phyloP scores from a whole-genome alignment of 805 yeast genomes.

The Yamadazyma tumulicola region DNA sequence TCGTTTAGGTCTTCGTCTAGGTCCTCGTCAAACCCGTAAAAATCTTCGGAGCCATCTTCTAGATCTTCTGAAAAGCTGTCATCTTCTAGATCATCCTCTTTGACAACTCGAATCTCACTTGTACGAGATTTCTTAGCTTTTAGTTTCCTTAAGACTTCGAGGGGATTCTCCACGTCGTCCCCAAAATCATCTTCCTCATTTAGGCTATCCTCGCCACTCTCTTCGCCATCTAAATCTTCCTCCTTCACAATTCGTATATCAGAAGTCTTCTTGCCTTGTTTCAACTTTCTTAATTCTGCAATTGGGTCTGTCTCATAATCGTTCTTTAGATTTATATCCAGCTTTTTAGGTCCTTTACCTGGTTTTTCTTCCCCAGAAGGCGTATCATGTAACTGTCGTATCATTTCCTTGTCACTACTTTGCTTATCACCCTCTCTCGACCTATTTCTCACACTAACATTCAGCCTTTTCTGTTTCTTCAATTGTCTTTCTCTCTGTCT shows the following conservation, averaged over 20 bases:
- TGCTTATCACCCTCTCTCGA: conserved; percentile 1
- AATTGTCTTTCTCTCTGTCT: conserved; percentile 31
- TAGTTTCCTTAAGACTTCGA: conserved; percentile 16
- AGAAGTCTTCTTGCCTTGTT: conserved; percentile 7
- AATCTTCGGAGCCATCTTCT: conserved; percentile 15
- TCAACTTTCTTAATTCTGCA: conserved; percentile 14
- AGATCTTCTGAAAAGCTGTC: conserved; percentile 19
- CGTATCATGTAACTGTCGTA: conserved; percentile 14
- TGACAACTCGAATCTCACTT: conserved; percentile 21
- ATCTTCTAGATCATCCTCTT: conserved; percentile 28
- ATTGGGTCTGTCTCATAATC: conserved; percentile 20
- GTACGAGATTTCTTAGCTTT: conserved; percentile 10
- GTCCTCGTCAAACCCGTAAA: conserved; percentile 10
- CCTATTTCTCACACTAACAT: not conserved
- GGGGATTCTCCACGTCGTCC: conserved; percentile 18
- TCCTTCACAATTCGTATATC: conserved; percentile 27
- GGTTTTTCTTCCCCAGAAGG: too few species aligned
- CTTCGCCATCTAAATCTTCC: conserved; percentile 24
- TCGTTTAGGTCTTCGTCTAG: conserved; percentile 9
- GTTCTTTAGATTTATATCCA: conserved; percentile 16
- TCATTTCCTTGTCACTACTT: conserved; percentile 11
- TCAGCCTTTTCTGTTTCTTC: conserved; percentile 28
- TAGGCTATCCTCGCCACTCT: conserved; percentile 6
- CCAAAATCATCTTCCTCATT: conserved; percentile 3
- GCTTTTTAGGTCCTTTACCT: conserved; percentile 4